phyloP scores from a whole-genome alignment of 2,329 filamentous ascomycete genomes.

The Epichloe aotearoae region DNA sequence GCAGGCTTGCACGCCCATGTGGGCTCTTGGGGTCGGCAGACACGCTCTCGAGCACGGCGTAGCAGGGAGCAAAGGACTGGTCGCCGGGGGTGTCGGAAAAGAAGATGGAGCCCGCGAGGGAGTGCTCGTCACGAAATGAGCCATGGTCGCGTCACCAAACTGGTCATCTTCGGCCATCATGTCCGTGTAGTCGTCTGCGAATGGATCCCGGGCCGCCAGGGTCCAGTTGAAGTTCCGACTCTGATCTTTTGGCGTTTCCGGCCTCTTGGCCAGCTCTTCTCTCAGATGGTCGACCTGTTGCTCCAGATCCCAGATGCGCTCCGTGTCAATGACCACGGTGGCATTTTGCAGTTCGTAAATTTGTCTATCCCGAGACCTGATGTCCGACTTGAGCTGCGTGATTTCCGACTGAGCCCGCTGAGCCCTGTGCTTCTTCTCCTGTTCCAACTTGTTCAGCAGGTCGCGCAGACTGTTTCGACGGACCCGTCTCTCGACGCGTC shows the following conservation, averaged over 20 bases:
- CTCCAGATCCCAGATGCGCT: constrained; percentile 29
- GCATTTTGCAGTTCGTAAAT: constrained; percentile 39
- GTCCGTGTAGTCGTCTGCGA: constrained; percentile 28
- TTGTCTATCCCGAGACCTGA: constrained; percentile 37
- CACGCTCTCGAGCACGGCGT: constrained; percentile 22
- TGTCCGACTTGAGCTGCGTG: constrained; percentile 31
- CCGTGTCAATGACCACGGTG: constrained; percentile 35
- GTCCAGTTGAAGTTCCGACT: constrained; percentile 34
- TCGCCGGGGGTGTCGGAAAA: constrained; percentile 42
- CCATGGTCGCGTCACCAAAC: constrained; percentile 38
- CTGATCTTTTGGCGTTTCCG: constrained; percentile 1
- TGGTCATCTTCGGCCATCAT: constrained; percentile 19
- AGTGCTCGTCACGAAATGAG: constrained; percentile 38
- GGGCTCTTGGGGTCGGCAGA: constrained; percentile 9
- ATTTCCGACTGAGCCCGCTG: constrained; percentile 33
- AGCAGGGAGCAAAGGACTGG: constrained; percentile 28
- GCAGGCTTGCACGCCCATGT: constrained; percentile 26
- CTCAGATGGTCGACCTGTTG: constrained; percentile 24
- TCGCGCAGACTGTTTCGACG: constrained; percentile 44
- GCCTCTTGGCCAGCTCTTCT: constrained; percentile 17
- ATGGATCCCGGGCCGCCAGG: constrained; percentile 33
- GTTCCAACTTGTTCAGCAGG: constrained; percentile 40
- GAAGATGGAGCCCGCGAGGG: constrained; percentile 31
- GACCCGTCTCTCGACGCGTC: constrained; percentile 42
- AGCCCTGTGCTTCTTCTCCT: constrained; percentile 29